Base-by-base conservation (phyloP, 2,329 filamentous ascomycete species). In the Zymoseptoria brevis region DNA sequence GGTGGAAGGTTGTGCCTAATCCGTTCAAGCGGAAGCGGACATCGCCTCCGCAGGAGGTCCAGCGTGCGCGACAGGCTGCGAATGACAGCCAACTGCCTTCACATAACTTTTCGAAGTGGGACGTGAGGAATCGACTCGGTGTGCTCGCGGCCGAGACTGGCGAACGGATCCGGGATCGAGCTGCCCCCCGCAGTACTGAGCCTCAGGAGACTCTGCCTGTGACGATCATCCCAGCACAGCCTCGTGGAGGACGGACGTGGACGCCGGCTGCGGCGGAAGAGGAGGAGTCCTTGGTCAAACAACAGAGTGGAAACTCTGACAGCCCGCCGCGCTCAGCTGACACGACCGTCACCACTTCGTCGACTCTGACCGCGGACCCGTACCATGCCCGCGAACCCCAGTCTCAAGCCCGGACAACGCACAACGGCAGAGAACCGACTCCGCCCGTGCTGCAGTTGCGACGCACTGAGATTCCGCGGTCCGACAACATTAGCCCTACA, bases 191-290 rank as follows among this genome's bases (percentile, higher is more conserved):
- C 19, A 66, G 70, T 50, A 65, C 71, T 2, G 75, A 79, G 19
- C 68, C 69, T 6, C 35, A 16, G 35, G 73, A 79, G 21, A 73
- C 79, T 19, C 66, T 84, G 11, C 82, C 82, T 1, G 78, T 85
- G 19, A 86, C 82, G 0, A 77, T 86, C 29, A 84, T 87, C 55
- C 84, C 83, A 2, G 82, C 83, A 3, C 81, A 83, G 61, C 79
- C 79, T 22, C 75, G 80, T 48, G 76, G 75, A 48, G 79, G 80
- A 41, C 74, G 82, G 52, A 80, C 80, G 5, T 84, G 81, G 80
- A 82, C 78, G 50, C 80, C 81, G 7, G 58, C 55, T 19, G 57
- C 61, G 11, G 50, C 35, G 16, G 54, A 57, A 22, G 53, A 54
- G 48, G 57, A 50, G 16, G 56, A 53, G 49, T 57, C 8, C 57